A percentile compares a stretch with the other conserved stretches of the same genome.
phyloP scores from a whole-genome alignment of 1,284 basidiomycete genomes.

The Cystobasidium sp. region DNA sequence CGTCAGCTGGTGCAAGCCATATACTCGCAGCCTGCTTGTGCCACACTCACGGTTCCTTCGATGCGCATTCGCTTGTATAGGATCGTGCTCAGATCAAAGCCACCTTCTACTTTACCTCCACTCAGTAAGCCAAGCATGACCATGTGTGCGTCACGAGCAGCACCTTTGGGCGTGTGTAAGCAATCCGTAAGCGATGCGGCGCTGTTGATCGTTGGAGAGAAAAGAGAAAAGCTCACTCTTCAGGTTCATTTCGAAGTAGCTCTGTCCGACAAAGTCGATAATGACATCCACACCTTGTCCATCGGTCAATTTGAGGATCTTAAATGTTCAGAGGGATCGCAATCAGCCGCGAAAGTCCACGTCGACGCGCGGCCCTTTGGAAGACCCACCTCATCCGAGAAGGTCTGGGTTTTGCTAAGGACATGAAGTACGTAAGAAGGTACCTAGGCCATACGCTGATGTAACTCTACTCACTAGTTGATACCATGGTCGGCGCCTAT shows the following conservation, averaged over 20 bases:
- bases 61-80: slow-evolving; percentile 85
- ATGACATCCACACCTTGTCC: slow-evolving; percentile 77
- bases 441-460: slow-evolving; percentile 71
- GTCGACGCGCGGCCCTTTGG: background rate
- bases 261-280: slow-evolving; percentile 84
- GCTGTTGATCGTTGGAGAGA: slow-evolving; percentile 78
- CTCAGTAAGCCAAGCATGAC: slow-evolving; percentile 59
- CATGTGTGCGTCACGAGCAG: slow-evolving; percentile 56
- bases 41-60: slow-evolving; percentile 61
- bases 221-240: slow-evolving; percentile 64
- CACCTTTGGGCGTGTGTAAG: slow-evolving; percentile 64
- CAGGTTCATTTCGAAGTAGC: slow-evolving; percentile 83
- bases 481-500: slow-evolving; percentile 61
- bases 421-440: slow-evolving; percentile 62
- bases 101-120: slow-evolving; percentile 68
- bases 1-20: background rate
- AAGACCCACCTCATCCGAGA: slow-evolving; percentile 65
- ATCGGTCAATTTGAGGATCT: slow-evolving; percentile 65
- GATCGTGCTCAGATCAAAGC: slow-evolving; percentile 69
- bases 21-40: background rate
- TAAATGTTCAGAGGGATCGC: background rate
- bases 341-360: background rate
- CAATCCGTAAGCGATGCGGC: slow-evolving; percentile 59
- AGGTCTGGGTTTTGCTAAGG: slow-evolving; percentile 70
- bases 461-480: slow-evolving; percentile 60